Conservation (phyloP, 83 land plant genomes). For the Picea abies region DNA sequence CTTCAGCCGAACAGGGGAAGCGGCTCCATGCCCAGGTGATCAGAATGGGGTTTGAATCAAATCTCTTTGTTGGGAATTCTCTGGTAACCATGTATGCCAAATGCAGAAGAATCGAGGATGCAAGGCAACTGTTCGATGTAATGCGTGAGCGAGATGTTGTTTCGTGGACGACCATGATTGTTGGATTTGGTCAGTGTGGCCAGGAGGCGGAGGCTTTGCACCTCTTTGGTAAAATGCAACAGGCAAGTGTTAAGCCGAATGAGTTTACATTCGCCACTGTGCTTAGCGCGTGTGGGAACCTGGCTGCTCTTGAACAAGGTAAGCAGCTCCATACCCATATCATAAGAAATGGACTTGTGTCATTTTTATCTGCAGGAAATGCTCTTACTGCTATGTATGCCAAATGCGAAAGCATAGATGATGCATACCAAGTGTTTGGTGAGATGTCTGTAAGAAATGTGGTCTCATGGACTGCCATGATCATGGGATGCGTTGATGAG, state of each 20-base stretch:
- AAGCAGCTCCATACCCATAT: conserved; percentile 24
- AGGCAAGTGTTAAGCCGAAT: conserved; percentile 38
- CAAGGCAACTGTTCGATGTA: conserved; percentile 22
- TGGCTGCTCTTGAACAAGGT: conserved; percentile 45
- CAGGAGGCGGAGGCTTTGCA: conserved; percentile 38
- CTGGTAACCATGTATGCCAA: conserved; percentile 56
- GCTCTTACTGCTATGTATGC: conserved; percentile 4
- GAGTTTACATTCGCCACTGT: conserved; percentile 44
- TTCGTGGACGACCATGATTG: conserved; percentile 50
- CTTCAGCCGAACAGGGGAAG: conserved; percentile 22
- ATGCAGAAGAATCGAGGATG: conserved; percentile 36
- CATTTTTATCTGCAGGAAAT: background rate
- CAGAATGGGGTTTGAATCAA: conserved; percentile 24
- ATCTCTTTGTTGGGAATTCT: conserved; percentile 40
- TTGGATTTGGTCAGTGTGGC: conserved; percentile 31
- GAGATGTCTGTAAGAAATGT: conserved; percentile 12
- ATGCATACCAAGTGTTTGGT: conserved; percentile 22
- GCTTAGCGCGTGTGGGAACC: conserved; percentile 40
- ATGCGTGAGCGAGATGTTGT: conserved; percentile 37
- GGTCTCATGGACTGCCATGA: conserved; percentile 42
- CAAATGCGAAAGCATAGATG: background rate
- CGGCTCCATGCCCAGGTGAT: conserved; percentile 38
- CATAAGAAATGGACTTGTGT: background rate
- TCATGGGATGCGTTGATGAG: conserved; percentile 32
- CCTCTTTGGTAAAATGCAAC: conserved; percentile 45